Base-by-base conservation (phyloP, 352 stramenopile species). In the Phytophthora macrochlamydospora region DNA sequence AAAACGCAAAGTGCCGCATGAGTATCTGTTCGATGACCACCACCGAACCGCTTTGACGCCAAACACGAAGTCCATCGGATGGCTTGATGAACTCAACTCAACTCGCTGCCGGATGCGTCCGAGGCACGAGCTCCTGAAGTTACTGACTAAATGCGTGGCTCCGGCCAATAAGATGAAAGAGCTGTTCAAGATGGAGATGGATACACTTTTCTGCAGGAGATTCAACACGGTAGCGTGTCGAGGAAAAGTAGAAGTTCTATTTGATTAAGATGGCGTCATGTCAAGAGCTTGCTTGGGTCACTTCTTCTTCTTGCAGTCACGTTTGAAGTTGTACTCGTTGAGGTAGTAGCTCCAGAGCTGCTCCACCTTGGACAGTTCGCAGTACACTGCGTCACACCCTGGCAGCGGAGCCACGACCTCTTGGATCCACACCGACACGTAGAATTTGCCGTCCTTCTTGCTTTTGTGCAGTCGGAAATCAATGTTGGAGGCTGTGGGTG, bases 401-500 rank as follows among this genome's bases (percentile, higher is more conserved):
- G 77, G 72, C 13, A 91, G 32, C 40, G 65, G 79, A 8, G 51
- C 75, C 8, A 71, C 55, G 29, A 76, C 62, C 44, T 87, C 78
- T 56, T 87, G 79, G 37, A 85, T 78, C 54, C 79, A 69, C 46
- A 87, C 71, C 32, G 80, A 79, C 18, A 87, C 73, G 53, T 83
- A 83, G 68, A 72, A 79, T 49, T 73, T 75, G 6, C 69, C 50
- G 57, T 85, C 67, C 14, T 65, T 73, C 37, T 71, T 75, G 46
- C 65, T 46, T 30, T 71, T 61, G 65, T 78, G 89, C 38, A 94
- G 51, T 3, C 83, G 81, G 61, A 94, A 92, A 51, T 88, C 83
- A 37, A 94, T 72, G 67, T 94, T 92, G 14, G 80, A 79, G 2
- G 72, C 82, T n/a, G 91, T 91, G 3, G 86, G 83, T n/a, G 83